phyloP scores from a whole-genome alignment of 257 asterid genomes.

The Gentiana macrophylla region DNA sequence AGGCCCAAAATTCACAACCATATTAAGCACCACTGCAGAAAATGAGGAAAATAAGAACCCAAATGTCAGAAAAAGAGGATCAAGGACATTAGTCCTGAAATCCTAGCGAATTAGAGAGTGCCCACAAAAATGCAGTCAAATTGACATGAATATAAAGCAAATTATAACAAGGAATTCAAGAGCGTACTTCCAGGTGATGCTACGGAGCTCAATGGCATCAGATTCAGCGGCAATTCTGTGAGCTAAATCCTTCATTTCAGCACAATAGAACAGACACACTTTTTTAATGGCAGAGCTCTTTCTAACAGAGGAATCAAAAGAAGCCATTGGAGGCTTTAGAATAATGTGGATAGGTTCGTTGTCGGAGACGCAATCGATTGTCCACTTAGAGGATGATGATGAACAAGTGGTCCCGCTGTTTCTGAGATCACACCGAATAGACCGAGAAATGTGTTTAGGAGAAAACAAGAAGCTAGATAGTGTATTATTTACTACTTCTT shows the following conservation, averaged over 20 bases:
- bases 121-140: too few species aligned
- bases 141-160: background rate
- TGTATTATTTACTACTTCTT: constrained; percentile 11
- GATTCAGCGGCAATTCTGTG: constrained; percentile 67
- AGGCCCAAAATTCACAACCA: background rate
- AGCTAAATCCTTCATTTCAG: constrained; percentile 89
- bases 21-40: too few species aligned
- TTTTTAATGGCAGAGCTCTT: constrained; percentile 35
- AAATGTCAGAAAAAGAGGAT: too few species aligned
- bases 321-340: constrained; percentile 68
- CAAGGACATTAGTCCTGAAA: too few species aligned
- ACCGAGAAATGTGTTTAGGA: constrained; percentile 9
- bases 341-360: constrained; percentile 80
- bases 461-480: constrained; percentile 6
- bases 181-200: constrained; percentile 73
- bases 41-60: too few species aligned
- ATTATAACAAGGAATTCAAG: background rate
- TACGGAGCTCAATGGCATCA: constrained; percentile 86
- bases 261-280: constrained; percentile 68
- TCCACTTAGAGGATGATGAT: constrained; percentile 46
- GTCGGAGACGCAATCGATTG: constrained; percentile 62
- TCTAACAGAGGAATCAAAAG: constrained; percentile 31
- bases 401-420: constrained; percentile 15
- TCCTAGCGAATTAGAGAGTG: too few species aligned
- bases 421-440: constrained; percentile 43